phyloP scores from a whole-genome alignment of 2,329 filamentous ascomycete genomes.

The Zasmidium citrigriseum region DNA sequence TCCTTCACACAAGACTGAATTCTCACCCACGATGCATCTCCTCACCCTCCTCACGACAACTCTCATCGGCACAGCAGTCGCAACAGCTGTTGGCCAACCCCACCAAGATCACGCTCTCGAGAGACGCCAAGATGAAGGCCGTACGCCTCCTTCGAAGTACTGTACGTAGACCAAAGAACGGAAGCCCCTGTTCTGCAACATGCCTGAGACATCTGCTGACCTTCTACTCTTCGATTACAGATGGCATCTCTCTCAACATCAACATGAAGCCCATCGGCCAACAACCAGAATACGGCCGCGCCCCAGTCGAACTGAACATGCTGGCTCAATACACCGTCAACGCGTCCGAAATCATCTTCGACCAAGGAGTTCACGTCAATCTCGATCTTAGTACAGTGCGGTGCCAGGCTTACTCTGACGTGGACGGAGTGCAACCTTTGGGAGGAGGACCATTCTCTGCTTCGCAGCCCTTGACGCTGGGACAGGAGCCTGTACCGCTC shows the following conservation, averaged over 20 bases:
- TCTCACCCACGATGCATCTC: not conserved
- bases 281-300: conserved; percentile 10
- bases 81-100: not conserved
- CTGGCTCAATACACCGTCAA: conserved; percentile 7
- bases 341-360: conserved; percentile 14
- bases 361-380: conserved; percentile 11
- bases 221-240: no score
- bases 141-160: not conserved
- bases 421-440: conserved; percentile 7
- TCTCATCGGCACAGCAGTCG: not conserved
- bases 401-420: conserved; percentile 20
- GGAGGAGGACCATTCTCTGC: not conserved
- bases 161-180: no score
- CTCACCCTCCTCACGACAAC: not conserved
- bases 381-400: conserved; percentile 9
- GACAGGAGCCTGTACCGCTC: conserved; percentile 1
- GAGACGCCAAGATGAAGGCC: not conserved
- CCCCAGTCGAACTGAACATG: conserved; percentile 19
- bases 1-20: not conserved
- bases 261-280: conserved; percentile 2
- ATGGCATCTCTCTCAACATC: conserved; percentile 20
- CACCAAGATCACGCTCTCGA: not conserved
- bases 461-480: conserved; percentile 1
- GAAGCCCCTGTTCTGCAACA: no score
- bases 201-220: no score